Evolutionary conservation across 345 rosid species (phyloP).

Genomic region (Microthlaspi erraticum): DNA sequence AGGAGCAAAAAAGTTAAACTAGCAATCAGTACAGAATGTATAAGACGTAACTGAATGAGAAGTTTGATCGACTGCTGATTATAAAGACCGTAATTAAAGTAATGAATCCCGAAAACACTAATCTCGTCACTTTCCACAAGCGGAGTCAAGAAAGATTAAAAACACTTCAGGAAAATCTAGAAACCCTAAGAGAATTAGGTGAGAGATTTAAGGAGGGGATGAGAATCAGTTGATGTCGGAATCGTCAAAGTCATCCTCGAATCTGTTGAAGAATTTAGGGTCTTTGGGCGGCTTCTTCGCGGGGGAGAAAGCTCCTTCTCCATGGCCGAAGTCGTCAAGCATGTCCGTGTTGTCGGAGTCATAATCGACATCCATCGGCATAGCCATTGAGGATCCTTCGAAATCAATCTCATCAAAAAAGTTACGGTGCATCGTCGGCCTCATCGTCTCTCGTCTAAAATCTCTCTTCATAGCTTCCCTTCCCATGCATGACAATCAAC

Average conservation of each 20-base stretch:
- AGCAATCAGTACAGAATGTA: background rate
- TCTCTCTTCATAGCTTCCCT: background rate
- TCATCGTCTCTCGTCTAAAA: conserved; percentile 36
- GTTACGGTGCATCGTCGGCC: conserved; percentile 61
- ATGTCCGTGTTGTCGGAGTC: conserved; percentile 57
- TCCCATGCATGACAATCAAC: background rate
- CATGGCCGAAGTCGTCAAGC: conserved; percentile 40
- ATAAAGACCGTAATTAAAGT: background rate
- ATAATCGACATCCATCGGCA: conserved; percentile 67
- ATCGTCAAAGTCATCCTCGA: conserved; percentile 86
- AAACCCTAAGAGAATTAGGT: conserved; percentile 1
- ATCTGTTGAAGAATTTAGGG: conserved; percentile 70
- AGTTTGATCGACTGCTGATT: background rate
- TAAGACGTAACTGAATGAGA: background rate
- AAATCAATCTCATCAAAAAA: conserved; percentile 58
- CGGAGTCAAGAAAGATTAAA: background rate
- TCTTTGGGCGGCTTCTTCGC: conserved; percentile 56
- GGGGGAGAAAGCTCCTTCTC: conserved; percentile 49
- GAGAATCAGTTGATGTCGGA: conserved; percentile 63
- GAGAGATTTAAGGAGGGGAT: background rate
- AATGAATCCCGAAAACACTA: conserved; percentile 4
- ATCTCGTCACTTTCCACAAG: background rate
- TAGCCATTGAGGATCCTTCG: conserved; percentile 49
- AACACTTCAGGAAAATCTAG: background rate
- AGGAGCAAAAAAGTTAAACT: background rate